Evolutionary conservation across 2,329 filamentous ascomycete genomes (phyloP).

Genomic region (Davidsoniella australis): DNA sequence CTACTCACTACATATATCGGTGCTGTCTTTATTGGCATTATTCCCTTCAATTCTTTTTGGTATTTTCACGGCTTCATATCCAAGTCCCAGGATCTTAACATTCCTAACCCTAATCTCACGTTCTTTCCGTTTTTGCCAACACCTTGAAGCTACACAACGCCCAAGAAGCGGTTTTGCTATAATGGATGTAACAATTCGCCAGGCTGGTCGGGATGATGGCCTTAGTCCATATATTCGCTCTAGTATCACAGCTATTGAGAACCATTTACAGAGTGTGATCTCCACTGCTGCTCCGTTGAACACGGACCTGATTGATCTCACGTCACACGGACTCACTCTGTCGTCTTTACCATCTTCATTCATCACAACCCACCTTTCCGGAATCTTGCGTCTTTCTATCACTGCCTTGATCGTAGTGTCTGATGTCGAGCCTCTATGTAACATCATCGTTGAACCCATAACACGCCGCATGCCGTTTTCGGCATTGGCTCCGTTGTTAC

Average conservation of each 20-base stretch:
- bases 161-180: no score
- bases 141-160: no score
- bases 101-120: no score
- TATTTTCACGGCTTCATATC: no score
- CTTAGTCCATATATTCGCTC: slow-evolving; percentile 8
- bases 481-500: slow-evolving; percentile 2
- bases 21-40: no score
- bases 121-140: no score
- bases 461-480: slow-evolving; percentile 2
- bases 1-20: no score
- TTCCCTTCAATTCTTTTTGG: no score
- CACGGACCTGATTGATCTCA: background rate
- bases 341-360: slow-evolving; percentile 1
- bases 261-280: slow-evolving; percentile 4
- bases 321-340: no score
- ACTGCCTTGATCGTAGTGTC: slow-evolving; percentile 3
- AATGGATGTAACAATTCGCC: slow-evolving; percentile 4
- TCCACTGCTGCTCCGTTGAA: background rate
- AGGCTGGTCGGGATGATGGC: background rate
- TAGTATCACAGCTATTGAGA: slow-evolving; percentile 7
- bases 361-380: slow-evolving; percentile 2
- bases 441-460: slow-evolving; percentile 1
- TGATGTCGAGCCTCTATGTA: slow-evolving; percentile 4
- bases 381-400: slow-evolving; percentile 7
- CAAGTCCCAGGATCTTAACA: no score